Base-by-base conservation (phyloP, 164 flowering plant species). In the Amborella trichopoda region DNA sequence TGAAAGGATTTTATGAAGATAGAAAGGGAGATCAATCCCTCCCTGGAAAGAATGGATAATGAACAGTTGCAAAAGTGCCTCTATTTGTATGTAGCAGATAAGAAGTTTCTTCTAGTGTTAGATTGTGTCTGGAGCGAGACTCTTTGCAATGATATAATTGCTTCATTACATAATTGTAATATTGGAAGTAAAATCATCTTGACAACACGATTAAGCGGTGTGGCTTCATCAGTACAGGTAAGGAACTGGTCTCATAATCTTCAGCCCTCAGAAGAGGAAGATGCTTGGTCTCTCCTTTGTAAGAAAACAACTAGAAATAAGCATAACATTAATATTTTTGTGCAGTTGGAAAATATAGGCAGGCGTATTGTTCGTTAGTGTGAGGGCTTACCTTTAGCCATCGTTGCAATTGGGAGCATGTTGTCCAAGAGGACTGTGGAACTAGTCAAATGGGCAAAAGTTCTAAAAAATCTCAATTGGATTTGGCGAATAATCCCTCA, bases 101-200 rank as follows among this genome's bases (percentile, higher is more conserved):
- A 20, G 2, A 59, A 48, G 19, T 68, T 54, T 17, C 21, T 67
- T 8, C 38, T 66, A 3, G 62, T 73, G 1, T 16, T 74, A 26
- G 78, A 74, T 49, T 74, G 71, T 52, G 41, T 71, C 3, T 71
- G 72, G 74, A 16, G 26, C 0, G 16, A 1, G 2, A 50, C 50
- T 3, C 58, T 53, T 2, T 70, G 71, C 67, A 32, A 52, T 23
- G 43, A 32, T 17, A 20, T 67, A n/a, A 50, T 52, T 34, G 20
- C 8, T 19, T 68, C 65, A 17, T 65, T 74, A 8, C 76, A 65
- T 1, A 49, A 62, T 21, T 26, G 27, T n/a, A 32, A 25, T 0
- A 55, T 21, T 3, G 51, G 64, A 21, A 68, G 76, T 48, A 61
- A 56, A 58, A 49, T 73, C 11, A 8, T 77, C 26, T 26, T 68